Percentiles rank a stretch among this genome's conserved stretches.
phyloP scores from a whole-genome alignment of 2,329 filamentous ascomycete species.

The Aspergillus eucalypticola region DNA sequence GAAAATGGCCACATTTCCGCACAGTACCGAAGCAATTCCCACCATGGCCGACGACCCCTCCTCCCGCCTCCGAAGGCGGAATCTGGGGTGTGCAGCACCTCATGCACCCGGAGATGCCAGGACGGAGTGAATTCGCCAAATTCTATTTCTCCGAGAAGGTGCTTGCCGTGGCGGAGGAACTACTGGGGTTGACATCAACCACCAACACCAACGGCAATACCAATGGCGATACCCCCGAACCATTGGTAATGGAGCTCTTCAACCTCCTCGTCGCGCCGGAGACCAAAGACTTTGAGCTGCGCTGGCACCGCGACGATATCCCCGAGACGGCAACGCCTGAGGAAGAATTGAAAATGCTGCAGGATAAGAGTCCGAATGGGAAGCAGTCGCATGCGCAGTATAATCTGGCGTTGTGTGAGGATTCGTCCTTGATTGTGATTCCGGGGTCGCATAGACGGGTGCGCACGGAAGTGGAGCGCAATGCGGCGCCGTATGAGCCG shows the following conservation, averaged over 20 bases:
- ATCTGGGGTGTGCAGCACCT: constrained; percentile 92
- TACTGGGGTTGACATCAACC: constrained; percentile 53
- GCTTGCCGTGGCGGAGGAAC: constrained; percentile 62
- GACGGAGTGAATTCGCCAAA: constrained; percentile 61
- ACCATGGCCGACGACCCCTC: constrained; percentile 68
- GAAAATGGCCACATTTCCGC: constrained; percentile 77
- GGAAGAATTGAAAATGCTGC: constrained; percentile 66
- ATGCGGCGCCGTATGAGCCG: constrained; percentile 64
- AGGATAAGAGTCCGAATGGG: constrained; percentile 45
- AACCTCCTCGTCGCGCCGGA: constrained; percentile 77
- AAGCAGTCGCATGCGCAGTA: constrained; percentile 76
- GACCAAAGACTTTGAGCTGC: constrained; percentile 67
- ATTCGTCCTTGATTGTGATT: constrained; percentile 72
- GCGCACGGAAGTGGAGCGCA: constrained; percentile 68
- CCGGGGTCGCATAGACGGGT: constrained; percentile 74
- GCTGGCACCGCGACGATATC: constrained; percentile 87
- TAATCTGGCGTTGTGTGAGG: constrained; percentile 78
- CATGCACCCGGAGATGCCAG: constrained; percentile 70
- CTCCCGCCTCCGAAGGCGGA: constrained; percentile 53
- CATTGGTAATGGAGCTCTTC: constrained; percentile 82
- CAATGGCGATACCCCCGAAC: constrained; percentile 53
- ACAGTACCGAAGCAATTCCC: constrained; percentile 90
- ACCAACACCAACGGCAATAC: constrained; percentile 34
- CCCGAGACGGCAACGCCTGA: constrained; percentile 63
- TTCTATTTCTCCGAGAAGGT: constrained; percentile 72